Evolutionary conservation across 345 rosid genomes (phyloP), one percentile per base, ranked within the genome.

Genomic region (Eucalyptus cloeziana): DNA sequence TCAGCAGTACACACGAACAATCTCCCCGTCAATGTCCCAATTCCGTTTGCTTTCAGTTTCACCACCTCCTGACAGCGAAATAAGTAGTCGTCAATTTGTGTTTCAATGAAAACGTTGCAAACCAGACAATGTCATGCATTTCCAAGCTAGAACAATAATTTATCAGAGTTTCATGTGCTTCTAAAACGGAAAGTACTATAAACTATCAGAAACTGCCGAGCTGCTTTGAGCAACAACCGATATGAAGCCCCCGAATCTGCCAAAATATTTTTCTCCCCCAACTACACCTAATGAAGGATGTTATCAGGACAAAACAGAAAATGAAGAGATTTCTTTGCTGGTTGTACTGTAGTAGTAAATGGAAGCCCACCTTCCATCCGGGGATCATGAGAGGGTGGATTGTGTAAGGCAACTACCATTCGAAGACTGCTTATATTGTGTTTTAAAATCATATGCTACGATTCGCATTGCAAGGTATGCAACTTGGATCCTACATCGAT

Each of bases 1-100:
- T 94, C 98, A 31, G 97, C 96, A 60, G 96, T 96, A 81, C 96
- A 97, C 51, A 95, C 52, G 90, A 89, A 60, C 87, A 97, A 91
- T 90, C 95, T 94, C 87, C 98, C 96, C 13, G 80, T 92, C 90
- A 96, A 91, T 86, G 95, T 91, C 85, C 96, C 95, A 62, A 94
- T 91, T 71, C 95, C 96, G 12, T 89, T 89, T 83, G 96, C 93
- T 92, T 88, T 94, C 92, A 94, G 51, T 87, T 89, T 90, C 67
- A 89, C 92, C 85, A 56, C 88, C 52, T 91, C 86, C 97, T 96
- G 92, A 56, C 69, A 88, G 64, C 44, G 89, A 86, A 90, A 51
- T 31, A 89, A 91, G 52, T 33, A 52, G 67, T 83, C 8, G 31
- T 85, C 10, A 16, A 10, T 30, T 67, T 11, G 15, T 49, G 22